These are phyloP conservation scores for Kitagawia praeruptora DNA, from an alignment of 129 eudicot genomes.

Conservation along the genomic window DNA sequence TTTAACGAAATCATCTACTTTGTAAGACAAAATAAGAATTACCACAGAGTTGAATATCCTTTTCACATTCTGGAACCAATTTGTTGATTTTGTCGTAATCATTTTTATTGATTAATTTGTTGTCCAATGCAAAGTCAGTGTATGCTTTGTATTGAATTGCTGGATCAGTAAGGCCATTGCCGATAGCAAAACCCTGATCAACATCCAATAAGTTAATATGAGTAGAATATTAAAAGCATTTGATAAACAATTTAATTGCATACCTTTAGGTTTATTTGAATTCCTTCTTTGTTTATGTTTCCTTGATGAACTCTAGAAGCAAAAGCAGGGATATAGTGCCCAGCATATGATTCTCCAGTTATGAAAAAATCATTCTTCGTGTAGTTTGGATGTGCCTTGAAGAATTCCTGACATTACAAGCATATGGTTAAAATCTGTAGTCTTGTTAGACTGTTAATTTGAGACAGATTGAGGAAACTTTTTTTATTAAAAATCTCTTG, in stretches of 20 bases:
- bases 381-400: constrained; percentile 64
- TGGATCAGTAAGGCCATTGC: constrained; percentile 86
- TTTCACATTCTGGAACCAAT: constrained; percentile 37
- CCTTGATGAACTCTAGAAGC: constrained; percentile 61
- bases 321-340: constrained; percentile 90
- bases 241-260: background rate
- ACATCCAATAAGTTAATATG: background rate
- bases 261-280: constrained; percentile 66
- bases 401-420: constrained; percentile 48
- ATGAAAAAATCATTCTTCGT: constrained; percentile 76
- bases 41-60: constrained; percentile 52
- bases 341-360: constrained; percentile 96
- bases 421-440: background rate
- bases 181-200: constrained; percentile 72
- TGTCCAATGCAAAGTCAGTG: constrained; percentile 59
- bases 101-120: constrained; percentile 33
- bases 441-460: background rate
- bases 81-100: constrained; percentile 31
- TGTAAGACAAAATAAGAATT: background rate
- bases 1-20: background rate
- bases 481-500: background rate
- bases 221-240: background rate
- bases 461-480: background rate
- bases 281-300: constrained; percentile 70
- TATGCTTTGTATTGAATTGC: constrained; percentile 63